Base-by-base conservation (phyloP, 1,284 basidiomycete species). In the Ganoderma meredithae region DNA sequence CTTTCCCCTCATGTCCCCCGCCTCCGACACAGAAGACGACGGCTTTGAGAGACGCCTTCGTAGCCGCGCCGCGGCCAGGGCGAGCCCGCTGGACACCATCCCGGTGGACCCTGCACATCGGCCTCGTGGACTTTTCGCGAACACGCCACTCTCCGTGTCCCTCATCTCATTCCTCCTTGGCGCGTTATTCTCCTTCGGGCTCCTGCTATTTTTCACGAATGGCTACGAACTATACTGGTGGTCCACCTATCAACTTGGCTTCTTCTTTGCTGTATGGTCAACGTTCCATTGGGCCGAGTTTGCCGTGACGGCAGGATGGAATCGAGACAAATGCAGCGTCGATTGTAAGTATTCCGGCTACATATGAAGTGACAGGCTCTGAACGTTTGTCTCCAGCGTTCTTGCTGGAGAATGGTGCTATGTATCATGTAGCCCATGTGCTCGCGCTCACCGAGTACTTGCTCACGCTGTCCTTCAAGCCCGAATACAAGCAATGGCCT, bases 281-380 rank as follows among this genome's bases (percentile, higher is more conserved):
- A 81, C 85, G 43, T 99, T 99, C 78, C 98, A 99, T 77, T 93
- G 96, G 88, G 90, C 89, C 47, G 98, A 99, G 79, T 99, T 97
- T 78, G 92, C 92, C 63, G 95, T 97, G 8, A 99, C 98, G 4
- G 96, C 97, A 0, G 94, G 94, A 22, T 99, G 95, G 93, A 99
- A 99, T 79, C 82, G 92, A 49, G 92, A 94, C 64, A 97, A 97
- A 79, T 93, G 97, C 75, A 95, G 90, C 69, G 89, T 97, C 3
- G 95, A 98, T 78, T 97, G 97, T 98, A 78, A 84, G 95, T 84
- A 36, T 13, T n/a, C 13, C 17, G 25, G 69, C 55, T 12, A 55
- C 36, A 22, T 36, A 10, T 39, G 17, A 17, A 15, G 0, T 43
- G 9, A 8, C n/a, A 12, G n/a, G 10, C 19, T 13, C 40, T 12